Base-by-base conservation (phyloP, 139 green algal species). In the Chlorella sorokiniana region DNA sequence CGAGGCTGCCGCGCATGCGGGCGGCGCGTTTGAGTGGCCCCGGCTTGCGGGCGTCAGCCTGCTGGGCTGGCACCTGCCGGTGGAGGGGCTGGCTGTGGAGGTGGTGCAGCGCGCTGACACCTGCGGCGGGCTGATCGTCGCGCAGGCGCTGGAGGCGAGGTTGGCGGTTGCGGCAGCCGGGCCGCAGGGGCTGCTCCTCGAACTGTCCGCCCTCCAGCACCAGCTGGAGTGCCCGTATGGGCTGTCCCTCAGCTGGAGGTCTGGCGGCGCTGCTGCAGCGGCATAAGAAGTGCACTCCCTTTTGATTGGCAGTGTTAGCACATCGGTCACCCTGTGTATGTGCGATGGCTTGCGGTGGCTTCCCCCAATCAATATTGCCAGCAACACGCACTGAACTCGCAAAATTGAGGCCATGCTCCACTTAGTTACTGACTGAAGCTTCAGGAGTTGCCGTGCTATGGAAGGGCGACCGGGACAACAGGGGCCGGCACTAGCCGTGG, bases 141-240 rank as follows among this genome's bases (percentile, higher is more conserved):
- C 51, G 40, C 4, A 75, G 33, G 20, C 33, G n/a, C 59, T 72
- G 40, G 52, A 27, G n/a, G 51, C 44, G 75, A 11, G 40, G 11
- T 29, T 38, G 1, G 31, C 7, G 2, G 59, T 42, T 4, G 59
- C 22, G 5, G 31, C 25, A 14, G 40, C 59, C 18, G 38, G 41
- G 11, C 37, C 54, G 1, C 31, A 5, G 0, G 59, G 56, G 29
- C 59, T 81, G 75, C 56, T 27, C 40, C 52, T 83, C 8, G 38
- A 76, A 27, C 51, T 83, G 3, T 69, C 65, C 4, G 29, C n/a
- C 7, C 78, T 76, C 48, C 35, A 27, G 27, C 65, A 61, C 16
- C 14, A 56, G 48, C 67, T 83, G 67, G 40, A 77, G 51, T 83
- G 78, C 51, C 67, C 67, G 5, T 76, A 29, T 37, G 67, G n/a